Percentiles rank a stretch among this genome's conserved stretches.
These are phyloP conservation scores for Thuidium tamariscinum DNA, from an alignment of 225 moss, liverwort and hornwort species.

Conservation along the genomic window DNA sequence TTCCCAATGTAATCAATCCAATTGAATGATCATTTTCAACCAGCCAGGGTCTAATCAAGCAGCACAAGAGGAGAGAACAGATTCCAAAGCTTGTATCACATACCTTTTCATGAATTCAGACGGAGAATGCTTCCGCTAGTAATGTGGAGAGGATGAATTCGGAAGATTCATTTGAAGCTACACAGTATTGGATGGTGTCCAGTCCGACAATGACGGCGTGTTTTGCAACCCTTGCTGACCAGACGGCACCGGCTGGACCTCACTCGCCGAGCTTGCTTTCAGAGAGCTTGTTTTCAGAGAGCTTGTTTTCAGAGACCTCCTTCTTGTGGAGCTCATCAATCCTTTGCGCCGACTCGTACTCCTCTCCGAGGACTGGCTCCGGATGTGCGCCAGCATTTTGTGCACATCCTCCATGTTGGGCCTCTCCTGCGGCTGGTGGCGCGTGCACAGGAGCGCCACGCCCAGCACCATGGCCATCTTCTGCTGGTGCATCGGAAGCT, in stretches of 20 bases:
- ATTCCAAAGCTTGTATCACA: background rate
- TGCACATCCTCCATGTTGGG: constrained; percentile 34
- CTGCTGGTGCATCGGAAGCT: constrained; percentile 24
- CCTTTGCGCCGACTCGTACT: background rate
- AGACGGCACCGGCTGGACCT: background rate
- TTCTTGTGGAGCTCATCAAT: background rate
- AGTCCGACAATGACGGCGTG: constrained; percentile 36
- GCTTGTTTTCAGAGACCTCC: background rate
- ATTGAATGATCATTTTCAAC: background rate
- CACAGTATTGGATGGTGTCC: constrained; percentile 15
- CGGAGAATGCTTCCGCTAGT: background rate
- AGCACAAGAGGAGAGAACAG: background rate
- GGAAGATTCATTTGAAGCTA: background rate
- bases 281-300: background rate
- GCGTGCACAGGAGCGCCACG: constrained; percentile 41
- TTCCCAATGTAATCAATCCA: background rate
- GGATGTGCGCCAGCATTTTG: constrained; percentile 35
- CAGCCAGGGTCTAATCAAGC: background rate
- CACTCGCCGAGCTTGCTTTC: background rate
- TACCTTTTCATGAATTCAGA: background rate
- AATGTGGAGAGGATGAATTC: background rate
- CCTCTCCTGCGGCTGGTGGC: constrained; percentile 26
- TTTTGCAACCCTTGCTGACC: constrained; percentile 5
- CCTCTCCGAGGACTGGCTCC: background rate
- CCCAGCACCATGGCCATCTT: constrained; percentile 50